A percentile compares a stretch with the other conserved stretches of the same genome.
phyloP scores from a whole-genome alignment of 2,329 filamentous ascomycete genomes.

The Fonsecaea multimorphosa region DNA sequence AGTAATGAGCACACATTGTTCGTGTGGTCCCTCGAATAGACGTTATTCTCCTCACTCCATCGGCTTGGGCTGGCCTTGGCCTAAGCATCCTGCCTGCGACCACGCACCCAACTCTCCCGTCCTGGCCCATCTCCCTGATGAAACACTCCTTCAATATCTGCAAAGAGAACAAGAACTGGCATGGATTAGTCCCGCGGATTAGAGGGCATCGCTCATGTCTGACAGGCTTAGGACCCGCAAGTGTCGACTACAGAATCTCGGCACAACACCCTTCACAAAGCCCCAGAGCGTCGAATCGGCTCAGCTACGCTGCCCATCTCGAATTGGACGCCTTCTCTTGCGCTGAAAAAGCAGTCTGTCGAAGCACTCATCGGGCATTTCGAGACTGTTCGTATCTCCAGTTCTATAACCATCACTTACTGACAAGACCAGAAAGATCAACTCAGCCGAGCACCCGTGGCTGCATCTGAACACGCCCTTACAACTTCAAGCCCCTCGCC shows the following conservation, averaged over 20 bases:
- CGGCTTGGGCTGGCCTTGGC: conserved; percentile 30
- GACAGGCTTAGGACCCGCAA: conserved; percentile 28
- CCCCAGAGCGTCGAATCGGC: neutral
- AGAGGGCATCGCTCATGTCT: conserved; percentile 28
- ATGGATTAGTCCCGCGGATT: conserved; percentile 1
- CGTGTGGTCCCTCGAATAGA: conserved; percentile 23
- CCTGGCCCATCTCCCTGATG: conserved; percentile 6
- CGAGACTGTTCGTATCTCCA: conserved; percentile 28
- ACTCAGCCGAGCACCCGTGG: conserved; percentile 21
- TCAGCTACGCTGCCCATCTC: neutral
- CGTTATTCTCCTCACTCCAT: conserved; percentile 27
- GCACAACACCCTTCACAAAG: neutral
- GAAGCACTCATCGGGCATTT: conserved; percentile 29
- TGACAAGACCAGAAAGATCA: conserved; percentile 27
- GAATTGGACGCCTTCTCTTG: neutral
- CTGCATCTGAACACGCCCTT: conserved; percentile 14
- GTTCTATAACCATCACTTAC: neutral
- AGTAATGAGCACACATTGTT: conserved; percentile 32
- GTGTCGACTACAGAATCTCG: conserved; percentile 6
- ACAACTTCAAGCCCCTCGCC: conserved; percentile 31
- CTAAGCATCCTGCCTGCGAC: conserved; percentile 28
- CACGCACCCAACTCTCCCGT: conserved; percentile 9
- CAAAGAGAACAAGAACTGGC: conserved; percentile 18
- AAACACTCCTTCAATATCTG: neutral
- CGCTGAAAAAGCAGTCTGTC: conserved; percentile 25